A percentile compares a stretch with the other conserved stretches of the same genome.
Conservation (phyloP, 2,329 filamentous ascomycete genomes). For the Mycogone perniciosa region DNA sequence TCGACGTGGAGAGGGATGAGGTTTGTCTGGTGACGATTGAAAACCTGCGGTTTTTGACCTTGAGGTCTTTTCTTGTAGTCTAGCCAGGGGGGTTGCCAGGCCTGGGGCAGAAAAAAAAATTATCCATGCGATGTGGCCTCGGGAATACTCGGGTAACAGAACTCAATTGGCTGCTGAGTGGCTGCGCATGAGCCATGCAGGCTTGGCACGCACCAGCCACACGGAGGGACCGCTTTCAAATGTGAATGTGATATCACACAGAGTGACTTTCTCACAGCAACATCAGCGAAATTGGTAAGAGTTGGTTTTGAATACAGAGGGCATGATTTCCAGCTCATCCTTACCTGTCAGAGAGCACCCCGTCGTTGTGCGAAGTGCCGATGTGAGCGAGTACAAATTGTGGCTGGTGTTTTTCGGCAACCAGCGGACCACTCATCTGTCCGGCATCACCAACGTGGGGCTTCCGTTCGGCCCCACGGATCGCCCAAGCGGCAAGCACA, state of each 20-base stretch:
- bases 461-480: constrained; percentile 5
- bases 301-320: no score
- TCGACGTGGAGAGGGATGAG: constrained; percentile 9
- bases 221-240: neutral
- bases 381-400: constrained; percentile 1
- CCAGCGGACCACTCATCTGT: constrained; percentile 9
- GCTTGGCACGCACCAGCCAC: constrained; percentile 7
- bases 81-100: constrained; percentile 6
- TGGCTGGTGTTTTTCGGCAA: constrained; percentile 6
- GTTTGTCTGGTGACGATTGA: constrained; percentile 1
- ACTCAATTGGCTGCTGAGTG: constrained; percentile 2
- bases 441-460: constrained; percentile 10
- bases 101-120: constrained; percentile 11
- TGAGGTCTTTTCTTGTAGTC: constrained; percentile 15
- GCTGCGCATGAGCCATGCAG: neutral
- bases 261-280: neutral
- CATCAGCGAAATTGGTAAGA: no score
- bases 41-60: constrained; percentile 10
- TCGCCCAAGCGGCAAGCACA: neutral
- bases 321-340: no score
- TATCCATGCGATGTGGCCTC: constrained; percentile 2
- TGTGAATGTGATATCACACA: neutral
- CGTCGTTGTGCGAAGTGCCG: neutral
- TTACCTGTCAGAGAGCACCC: no score
- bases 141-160: constrained; percentile 9